phyloP scores from a whole-genome alignment of 345 rosid species.

The Capsella bursapastoris region DNA sequence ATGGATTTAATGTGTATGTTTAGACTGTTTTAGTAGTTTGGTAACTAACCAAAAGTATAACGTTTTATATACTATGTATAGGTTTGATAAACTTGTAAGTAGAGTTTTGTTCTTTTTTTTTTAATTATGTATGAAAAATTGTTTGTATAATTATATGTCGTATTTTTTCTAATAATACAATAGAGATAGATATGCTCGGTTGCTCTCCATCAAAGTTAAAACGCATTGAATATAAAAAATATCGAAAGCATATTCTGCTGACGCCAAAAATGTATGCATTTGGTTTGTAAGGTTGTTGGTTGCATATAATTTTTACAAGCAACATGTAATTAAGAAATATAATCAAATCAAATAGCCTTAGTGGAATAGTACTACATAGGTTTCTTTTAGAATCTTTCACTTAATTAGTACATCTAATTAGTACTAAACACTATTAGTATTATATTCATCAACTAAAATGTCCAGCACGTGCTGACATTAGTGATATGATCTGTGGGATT shows the following conservation, averaged over 20 bases:
- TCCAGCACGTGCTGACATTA: conserved; percentile 22
- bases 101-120: too few species aligned
- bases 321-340: background rate
- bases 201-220: background rate
- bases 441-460: background rate
- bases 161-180: too few species aligned
- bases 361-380: background rate
- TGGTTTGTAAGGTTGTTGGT: background rate
- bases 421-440: background rate
- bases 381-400: background rate
- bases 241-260: background rate
- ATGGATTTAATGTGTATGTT: too few species aligned
- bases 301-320: background rate
- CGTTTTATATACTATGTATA: too few species aligned
- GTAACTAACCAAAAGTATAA: too few species aligned
- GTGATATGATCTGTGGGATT: conserved; percentile 15
- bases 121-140: too few species aligned
- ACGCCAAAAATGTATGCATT: background rate
- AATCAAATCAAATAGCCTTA: background rate
- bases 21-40: too few species aligned
- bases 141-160: too few species aligned
- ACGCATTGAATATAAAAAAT: background rate
- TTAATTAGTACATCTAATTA: background rate
- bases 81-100: too few species aligned
- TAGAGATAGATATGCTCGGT: background rate